A percentile compares a stretch with the other conserved stretches of the same genome.
phyloP scores from a whole-genome alignment of 495 filamentous ascomycete genomes.

The Neurospora sp. region DNA sequence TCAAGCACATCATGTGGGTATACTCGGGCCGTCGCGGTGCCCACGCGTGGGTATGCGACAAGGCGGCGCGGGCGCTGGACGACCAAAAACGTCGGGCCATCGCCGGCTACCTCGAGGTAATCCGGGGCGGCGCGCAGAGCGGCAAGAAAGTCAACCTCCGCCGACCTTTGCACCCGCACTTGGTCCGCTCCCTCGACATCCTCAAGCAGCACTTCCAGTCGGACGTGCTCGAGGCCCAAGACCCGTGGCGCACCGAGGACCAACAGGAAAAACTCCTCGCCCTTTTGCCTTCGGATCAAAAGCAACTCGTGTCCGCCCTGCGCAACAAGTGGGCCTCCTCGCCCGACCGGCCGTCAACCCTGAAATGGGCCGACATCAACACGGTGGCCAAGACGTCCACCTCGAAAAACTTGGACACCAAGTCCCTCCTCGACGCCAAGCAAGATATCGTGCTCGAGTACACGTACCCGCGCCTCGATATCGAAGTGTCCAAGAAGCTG shows the following conservation, averaged over 20 bases:
- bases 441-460: constrained; percentile 94
- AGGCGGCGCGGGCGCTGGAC: constrained; percentile 68
- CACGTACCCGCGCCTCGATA: constrained; percentile 95
- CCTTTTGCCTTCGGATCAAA: constrained; percentile 58
- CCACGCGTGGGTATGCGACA: constrained; percentile 98
- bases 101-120: constrained; percentile 76
- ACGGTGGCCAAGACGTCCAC: constrained; percentile 58
- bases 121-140: constrained; percentile 71
- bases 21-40: constrained; percentile 93
- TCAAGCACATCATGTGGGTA: constrained; percentile 94
- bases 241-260: constrained; percentile 64
- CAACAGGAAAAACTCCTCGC: constrained; percentile 64
- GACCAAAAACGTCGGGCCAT: constrained; percentile 75
- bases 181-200: constrained; percentile 75
- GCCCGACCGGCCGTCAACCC: constrained; percentile 58
- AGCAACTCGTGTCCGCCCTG: constrained; percentile 58
- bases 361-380: constrained; percentile 93
- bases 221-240: constrained; percentile 72
- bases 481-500: constrained; percentile 91
- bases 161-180: constrained; percentile 82
- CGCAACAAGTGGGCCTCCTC: constrained; percentile 79
- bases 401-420: constrained; percentile 51
- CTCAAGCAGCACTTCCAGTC: constrained; percentile 65
- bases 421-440: constrained; percentile 72
- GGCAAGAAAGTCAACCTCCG: constrained; percentile 82